Percentiles rank a stretch among this genome's conserved stretches.
Conservation (phyloP, 2,329 filamentous ascomycete genomes). For the Fusarium tupiense region DNA sequence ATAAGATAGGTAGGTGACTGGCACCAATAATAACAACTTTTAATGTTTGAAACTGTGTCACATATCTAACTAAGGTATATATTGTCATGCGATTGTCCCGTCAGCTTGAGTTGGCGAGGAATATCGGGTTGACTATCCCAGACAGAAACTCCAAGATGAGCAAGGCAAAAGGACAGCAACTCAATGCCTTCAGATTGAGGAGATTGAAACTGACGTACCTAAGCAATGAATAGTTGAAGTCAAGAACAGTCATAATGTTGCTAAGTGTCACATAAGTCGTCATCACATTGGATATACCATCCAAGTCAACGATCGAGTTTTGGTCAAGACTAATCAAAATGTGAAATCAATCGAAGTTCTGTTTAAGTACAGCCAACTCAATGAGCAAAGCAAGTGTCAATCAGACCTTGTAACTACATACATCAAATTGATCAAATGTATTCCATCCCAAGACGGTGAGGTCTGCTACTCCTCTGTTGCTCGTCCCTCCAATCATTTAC, state of each 20-base stretch:
- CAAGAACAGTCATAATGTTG: not conserved
- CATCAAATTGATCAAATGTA: not conserved
- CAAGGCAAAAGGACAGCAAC: not conserved
- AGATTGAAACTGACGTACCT: not conserved
- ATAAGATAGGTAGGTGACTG: not conserved
- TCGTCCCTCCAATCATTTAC: not conserved
- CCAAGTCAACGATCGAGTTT: no score
- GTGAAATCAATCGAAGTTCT: not conserved
- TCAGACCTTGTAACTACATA: not conserved
- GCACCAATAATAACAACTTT: not conserved
- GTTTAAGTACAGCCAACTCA: not conserved
- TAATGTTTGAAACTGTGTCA: not conserved
- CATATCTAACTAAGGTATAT: not conserved
- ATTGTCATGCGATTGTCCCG: not conserved
- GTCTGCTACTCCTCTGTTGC: not conserved
- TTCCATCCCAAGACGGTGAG: not conserved
- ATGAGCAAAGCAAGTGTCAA: not conserved
- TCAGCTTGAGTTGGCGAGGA: not conserved
- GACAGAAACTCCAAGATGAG: not conserved
- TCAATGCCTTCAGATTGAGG: not conserved
- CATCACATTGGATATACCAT: not conserved
- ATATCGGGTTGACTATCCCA: not conserved
- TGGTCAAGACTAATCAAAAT: not conserved
- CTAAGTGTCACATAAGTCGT: not conserved
- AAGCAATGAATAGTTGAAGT: not conserved